These are phyloP conservation scores for Escallonia rubra DNA, from an alignment of 129 eudicot genomes.

Conservation along the genomic window DNA sequence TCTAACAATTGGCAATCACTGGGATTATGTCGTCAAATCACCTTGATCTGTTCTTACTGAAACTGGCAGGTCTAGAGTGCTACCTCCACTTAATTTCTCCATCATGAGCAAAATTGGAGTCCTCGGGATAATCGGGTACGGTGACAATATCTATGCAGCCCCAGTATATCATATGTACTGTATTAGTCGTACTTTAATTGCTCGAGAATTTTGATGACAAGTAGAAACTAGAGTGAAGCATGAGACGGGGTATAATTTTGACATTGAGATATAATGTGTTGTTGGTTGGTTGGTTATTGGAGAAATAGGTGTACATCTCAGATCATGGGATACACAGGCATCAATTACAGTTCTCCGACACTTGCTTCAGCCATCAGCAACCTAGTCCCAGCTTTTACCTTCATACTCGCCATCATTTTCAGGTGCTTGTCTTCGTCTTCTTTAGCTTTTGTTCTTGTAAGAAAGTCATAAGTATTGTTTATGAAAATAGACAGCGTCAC, in stretches of 20 bases:
- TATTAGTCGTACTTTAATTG: too few species aligned
- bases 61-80: constrained; percentile 36
- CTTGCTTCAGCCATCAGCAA: constrained; percentile 93
- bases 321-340: constrained; percentile 72
- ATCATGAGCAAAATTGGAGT: constrained; percentile 53
- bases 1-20: too few species aligned
- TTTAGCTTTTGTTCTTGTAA: background rate
- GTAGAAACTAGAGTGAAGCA: too few species aligned
- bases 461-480: too few species aligned
- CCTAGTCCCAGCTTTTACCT: constrained; percentile 81
- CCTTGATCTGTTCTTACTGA: too few species aligned
- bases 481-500: too few species aligned
- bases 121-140: constrained; percentile 69
- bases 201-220: too few species aligned
- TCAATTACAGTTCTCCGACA: constrained; percentile 75
- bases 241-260: too few species aligned
- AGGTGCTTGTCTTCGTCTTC: constrained; percentile 29
- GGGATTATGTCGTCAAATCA: too few species aligned
- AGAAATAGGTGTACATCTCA: constrained; percentile 51
- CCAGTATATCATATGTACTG: too few species aligned
- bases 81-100: constrained; percentile 56
- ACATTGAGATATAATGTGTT: too few species aligned
- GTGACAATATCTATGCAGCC: background rate
- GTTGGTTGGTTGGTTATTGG: too few species aligned
- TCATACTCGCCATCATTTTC: constrained; percentile 83